Conservation (phyloP, 2,329 filamentous ascomycete genomes). For the Stachybotrys chlorohalonatus region DNA sequence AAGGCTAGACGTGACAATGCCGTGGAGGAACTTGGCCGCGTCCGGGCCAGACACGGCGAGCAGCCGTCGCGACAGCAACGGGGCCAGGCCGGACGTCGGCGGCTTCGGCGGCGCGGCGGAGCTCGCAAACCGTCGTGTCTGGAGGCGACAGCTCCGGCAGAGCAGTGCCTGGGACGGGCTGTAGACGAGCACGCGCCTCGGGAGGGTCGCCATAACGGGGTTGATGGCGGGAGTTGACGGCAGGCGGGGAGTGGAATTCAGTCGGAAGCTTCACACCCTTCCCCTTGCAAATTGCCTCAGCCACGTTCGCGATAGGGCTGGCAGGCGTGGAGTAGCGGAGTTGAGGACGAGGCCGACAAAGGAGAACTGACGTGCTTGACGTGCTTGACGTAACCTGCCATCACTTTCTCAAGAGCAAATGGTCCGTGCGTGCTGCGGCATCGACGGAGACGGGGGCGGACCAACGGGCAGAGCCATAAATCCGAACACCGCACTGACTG, state of each 20-base stretch:
- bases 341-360: no score
- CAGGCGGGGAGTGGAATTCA: not conserved
- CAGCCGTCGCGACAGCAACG: constrained; percentile 65
- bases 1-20: constrained; percentile 61
- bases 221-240: not conserved
- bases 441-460: no score
- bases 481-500: no score
- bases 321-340: no score
- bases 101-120: constrained; percentile 26
- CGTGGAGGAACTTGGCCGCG: constrained; percentile 77
- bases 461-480: no score
- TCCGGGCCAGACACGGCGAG: constrained; percentile 74
- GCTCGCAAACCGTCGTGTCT: constrained; percentile 21
- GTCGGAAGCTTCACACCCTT: no score
- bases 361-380: no score
- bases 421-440: no score
- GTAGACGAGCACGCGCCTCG: constrained; percentile 10
- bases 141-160: constrained; percentile 22
- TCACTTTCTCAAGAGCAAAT: no score
- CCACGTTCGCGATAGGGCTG: no score
- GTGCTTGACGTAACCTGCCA: no score
- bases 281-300: no score
- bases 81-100: constrained; percentile 37
- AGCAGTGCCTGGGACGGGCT: constrained; percentile 8
- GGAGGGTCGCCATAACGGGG: constrained; percentile 13